These are phyloP conservation scores for Epichloe sylvatica DNA, from an alignment of 2,329 filamentous ascomycete genomes.

Conservation along the genomic window DNA sequence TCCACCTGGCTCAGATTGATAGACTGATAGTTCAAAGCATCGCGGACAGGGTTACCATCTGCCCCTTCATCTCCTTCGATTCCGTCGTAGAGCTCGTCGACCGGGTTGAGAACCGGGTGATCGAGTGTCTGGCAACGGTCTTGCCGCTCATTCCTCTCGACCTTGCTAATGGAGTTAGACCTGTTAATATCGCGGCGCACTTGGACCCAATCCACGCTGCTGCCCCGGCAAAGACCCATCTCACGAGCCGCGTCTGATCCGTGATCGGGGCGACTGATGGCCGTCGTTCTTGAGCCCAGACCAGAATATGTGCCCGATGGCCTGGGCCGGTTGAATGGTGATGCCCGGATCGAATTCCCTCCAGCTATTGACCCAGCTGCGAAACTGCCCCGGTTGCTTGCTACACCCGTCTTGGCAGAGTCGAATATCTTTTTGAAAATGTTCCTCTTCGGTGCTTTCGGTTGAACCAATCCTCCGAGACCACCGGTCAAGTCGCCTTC, in stretches of 20 bases:
- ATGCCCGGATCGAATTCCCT: constrained; percentile 27
- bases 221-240: constrained; percentile 48
- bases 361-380: constrained; percentile 38
- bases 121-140: constrained; percentile 94
- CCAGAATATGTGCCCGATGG: constrained; percentile 19
- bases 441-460: constrained; percentile 68
- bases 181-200: constrained; percentile 90
- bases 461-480: constrained; percentile 63
- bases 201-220: constrained; percentile 81
- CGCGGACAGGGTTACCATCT: constrained; percentile 68
- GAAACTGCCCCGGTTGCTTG: constrained; percentile 76
- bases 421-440: constrained; percentile 96
- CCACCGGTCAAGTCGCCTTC: constrained; percentile 52
- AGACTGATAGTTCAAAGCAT: constrained; percentile 66
- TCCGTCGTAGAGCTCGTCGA: constrained; percentile 74
- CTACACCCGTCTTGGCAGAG: constrained; percentile 84
- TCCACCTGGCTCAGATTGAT: constrained; percentile 81
- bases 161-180: constrained; percentile 81
- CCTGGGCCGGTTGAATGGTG: constrained; percentile 29
- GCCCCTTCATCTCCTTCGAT: constrained; percentile 82
- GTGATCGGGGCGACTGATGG: constrained; percentile 21
- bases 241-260: constrained; percentile 48
- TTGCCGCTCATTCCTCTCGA: constrained; percentile 69
- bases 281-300: constrained; percentile 31
- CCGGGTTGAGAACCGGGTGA: constrained; percentile 71